Evolutionary conservation across 305 asterid species (phyloP).

Genomic region (Fraxinus xanthoxyloides): DNA sequence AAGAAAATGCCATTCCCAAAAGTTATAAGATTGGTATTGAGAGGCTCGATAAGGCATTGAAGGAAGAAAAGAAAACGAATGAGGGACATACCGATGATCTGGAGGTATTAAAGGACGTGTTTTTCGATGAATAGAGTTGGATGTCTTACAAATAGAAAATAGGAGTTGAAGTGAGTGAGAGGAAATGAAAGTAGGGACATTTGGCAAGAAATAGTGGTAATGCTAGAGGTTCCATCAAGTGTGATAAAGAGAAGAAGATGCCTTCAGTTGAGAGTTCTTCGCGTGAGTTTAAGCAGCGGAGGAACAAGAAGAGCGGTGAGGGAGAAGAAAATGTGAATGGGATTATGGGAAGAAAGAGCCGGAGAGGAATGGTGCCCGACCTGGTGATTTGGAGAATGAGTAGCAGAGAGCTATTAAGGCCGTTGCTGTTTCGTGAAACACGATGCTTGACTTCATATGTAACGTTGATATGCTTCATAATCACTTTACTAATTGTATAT

Average conservation of each 20-base stretch:
- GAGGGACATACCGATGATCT: conserved; percentile 30
- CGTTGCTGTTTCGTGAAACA: conserved; percentile 48
- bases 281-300: conserved; percentile 58
- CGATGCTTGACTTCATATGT: background rate
- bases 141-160: conserved; percentile 51
- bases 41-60: conserved; percentile 39
- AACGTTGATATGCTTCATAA: background rate
- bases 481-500: conserved; percentile 7
- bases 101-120: conserved; percentile 58
- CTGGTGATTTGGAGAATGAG: conserved; percentile 69
- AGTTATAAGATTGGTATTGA: conserved; percentile 63
- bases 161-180: conserved; percentile 62
- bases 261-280: conserved; percentile 35
- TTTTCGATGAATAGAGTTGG: conserved; percentile 78
- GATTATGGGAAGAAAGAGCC: conserved; percentile 39
- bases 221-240: conserved; percentile 14
- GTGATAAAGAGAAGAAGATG: conserved; percentile 19
- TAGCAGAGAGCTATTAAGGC: conserved; percentile 83
- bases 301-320: conserved; percentile 42
- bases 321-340: conserved; percentile 28
- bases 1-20: conserved; percentile 54
- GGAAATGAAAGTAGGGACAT: conserved; percentile 41
- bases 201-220: conserved; percentile 16
- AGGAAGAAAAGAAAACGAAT: conserved; percentile 33
- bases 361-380: conserved; percentile 34